These are phyloP conservation scores for Globisporangium uncinulatum DNA, from an alignment of 352 stramenopile species.

Conservation along the genomic window DNA sequence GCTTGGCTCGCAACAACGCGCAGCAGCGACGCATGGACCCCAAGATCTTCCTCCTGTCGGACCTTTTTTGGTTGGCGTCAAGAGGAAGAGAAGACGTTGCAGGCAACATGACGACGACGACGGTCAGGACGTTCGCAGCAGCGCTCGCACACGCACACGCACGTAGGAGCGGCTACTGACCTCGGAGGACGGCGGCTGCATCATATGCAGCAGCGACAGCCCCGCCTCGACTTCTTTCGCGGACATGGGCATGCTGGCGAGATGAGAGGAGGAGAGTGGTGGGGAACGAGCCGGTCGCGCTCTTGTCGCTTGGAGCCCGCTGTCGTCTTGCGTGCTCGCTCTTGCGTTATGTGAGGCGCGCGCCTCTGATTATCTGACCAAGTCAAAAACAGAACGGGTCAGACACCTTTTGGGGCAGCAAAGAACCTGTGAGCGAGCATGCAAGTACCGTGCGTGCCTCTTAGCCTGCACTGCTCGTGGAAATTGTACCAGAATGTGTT, in stretches of 20 bases:
- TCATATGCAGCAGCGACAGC: conserved; percentile 63
- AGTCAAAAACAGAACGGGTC: conserved; percentile 17
- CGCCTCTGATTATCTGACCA: conserved; percentile 10
- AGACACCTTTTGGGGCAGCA: conserved; percentile 12
- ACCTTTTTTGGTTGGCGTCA: neutral
- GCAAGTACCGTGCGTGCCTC: neutral
- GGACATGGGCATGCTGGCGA: conserved; percentile 18
- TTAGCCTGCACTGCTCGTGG: neutral
- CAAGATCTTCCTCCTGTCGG: conserved; percentile 9
- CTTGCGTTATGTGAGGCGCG: too few species aligned
- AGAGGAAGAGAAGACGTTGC: conserved; percentile 1
- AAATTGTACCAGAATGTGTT: neutral
- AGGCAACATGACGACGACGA: neutral
- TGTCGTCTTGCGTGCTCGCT: neutral
- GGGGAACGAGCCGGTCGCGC: neutral
- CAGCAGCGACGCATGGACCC: conserved; percentile 31
- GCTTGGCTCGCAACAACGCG: conserved; percentile 32
- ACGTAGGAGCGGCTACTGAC: conserved; percentile 4
- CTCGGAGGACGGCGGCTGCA: conserved; percentile 19
- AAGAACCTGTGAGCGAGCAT: neutral
- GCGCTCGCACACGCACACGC: conserved; percentile 2
- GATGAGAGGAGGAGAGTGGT: too few species aligned
- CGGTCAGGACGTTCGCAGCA: conserved; percentile 1
- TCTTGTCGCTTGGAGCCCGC: neutral
- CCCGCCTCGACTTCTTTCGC: conserved; percentile 56